phyloP scores from a whole-genome alignment of 2,329 filamentous ascomycete genomes.

The Aspergillus caelatus region DNA sequence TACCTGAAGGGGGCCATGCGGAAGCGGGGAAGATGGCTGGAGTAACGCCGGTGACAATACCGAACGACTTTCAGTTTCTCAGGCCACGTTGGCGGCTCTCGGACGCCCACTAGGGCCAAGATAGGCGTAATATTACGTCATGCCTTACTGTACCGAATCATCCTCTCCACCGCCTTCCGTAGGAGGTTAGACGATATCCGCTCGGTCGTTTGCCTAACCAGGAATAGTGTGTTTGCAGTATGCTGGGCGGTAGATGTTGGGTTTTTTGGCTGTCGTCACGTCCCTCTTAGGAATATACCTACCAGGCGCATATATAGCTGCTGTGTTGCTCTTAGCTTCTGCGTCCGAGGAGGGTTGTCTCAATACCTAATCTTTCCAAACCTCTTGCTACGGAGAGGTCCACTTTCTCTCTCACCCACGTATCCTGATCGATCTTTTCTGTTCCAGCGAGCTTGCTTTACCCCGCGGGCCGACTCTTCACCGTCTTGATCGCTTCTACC shows the following conservation, averaged over 20 bases:
- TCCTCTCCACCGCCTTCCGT: slow-evolving; percentile 18
- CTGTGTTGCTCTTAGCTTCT: background rate
- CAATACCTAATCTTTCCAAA: background rate
- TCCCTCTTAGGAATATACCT: background rate
- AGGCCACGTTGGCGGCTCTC: slow-evolving; percentile 19
- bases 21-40: slow-evolving; percentile 33
- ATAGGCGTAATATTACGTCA: background rate
- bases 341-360: background rate
- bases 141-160: background rate
- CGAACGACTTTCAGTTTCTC: slow-evolving; percentile 20
- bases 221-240: slow-evolving; percentile 1
- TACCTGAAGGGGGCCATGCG: slow-evolving; percentile 10
- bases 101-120: slow-evolving; percentile 1
- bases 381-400: background rate
- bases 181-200: background rate
- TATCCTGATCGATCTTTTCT: background rate
- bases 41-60: slow-evolving; percentile 31
- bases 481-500: background rate
- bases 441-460: background rate
- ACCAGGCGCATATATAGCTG: background rate
- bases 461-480: slow-evolving; percentile 8
- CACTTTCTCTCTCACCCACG: background rate
- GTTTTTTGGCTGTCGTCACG: slow-evolving; percentile 24
- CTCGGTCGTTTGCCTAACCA: slow-evolving; percentile 4
- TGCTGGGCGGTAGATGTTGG: slow-evolving; percentile 11